phyloP scores from a whole-genome alignment of 192 early-diverging fungal species.

The Coemansia sp. region DNA sequence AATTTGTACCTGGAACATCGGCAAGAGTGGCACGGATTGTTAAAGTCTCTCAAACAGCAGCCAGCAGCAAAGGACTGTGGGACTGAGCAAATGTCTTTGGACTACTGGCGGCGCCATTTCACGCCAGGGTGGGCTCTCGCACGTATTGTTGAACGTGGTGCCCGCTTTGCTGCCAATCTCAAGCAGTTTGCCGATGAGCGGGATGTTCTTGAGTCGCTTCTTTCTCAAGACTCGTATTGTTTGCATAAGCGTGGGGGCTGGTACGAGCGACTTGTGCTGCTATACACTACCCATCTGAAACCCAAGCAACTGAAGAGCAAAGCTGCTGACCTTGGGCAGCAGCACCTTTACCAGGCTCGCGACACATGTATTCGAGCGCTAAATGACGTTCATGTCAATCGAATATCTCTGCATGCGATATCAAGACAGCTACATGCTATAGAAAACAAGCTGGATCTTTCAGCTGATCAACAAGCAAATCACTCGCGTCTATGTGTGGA shows the following conservation, averaged over 20 bases:
- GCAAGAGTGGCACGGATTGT: conserved; percentile 17
- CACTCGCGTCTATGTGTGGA: conserved; percentile 39
- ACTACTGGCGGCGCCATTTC: conserved; percentile 51
- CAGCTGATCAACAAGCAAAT: conserved; percentile 1
- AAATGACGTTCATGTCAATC: conserved; percentile 58
- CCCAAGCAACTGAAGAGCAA: conserved; percentile 23
- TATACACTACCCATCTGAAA: conserved; percentile 57
- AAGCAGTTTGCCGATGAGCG: conserved; percentile 59
- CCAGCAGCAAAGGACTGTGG: neutral
- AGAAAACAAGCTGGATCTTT: conserved; percentile 32
- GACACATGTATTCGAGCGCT: conserved; percentile 58
- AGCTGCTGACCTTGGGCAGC: neutral
- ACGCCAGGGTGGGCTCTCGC: conserved; percentile 60
- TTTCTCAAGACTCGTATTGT: conserved; percentile 58
- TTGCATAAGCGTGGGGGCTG: conserved; percentile 60
- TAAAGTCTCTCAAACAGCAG: conserved; percentile 7
- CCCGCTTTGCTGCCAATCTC: conserved; percentile 54
- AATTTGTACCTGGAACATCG: conserved; percentile 21
- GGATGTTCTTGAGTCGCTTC: conserved; percentile 54
- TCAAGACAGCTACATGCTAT: conserved; percentile 38
- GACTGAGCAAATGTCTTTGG: conserved; percentile 12
- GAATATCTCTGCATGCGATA: conserved; percentile 38
- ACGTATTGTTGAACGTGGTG: conserved; percentile 57
- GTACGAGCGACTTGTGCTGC: conserved; percentile 64
- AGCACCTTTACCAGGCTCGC: conserved; percentile 19